A percentile compares a stretch with the other conserved stretches of the same genome.
Evolutionary conservation across 805 yeast species (phyloP).

Genomic region (Candida methanosorbosa): DNA sequence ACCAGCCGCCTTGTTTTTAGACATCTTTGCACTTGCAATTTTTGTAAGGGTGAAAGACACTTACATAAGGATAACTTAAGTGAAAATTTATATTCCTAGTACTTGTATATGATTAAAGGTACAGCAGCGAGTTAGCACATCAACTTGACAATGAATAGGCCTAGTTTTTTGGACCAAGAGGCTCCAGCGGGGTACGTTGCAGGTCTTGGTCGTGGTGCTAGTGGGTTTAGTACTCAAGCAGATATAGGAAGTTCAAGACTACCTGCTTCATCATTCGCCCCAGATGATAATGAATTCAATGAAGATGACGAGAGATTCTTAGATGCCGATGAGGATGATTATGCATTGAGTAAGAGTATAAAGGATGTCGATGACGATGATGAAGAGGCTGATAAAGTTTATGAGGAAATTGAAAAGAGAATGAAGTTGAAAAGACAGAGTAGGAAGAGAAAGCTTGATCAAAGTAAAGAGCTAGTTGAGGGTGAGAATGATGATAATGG

Average conservation of each 20-base stretch:
- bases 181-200: slow-evolving; percentile 90
- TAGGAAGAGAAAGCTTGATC: slow-evolving; percentile 15
- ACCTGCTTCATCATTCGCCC: slow-evolving; percentile 18
- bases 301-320: slow-evolving; percentile 16
- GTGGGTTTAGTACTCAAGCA: slow-evolving; percentile 84
- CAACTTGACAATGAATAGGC: slow-evolving; percentile 34
- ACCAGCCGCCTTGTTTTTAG: too few species aligned
- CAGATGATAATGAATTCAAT: slow-evolving; percentile 24
- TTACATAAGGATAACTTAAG: not conserved
- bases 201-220: slow-evolving; percentile 92
- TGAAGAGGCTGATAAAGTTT: slow-evolving; percentile 70
- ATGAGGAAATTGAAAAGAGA: slow-evolving; percentile 56
- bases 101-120: too few species aligned
- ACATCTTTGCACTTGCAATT: not conserved
- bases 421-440: slow-evolving; percentile 14
- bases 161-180: slow-evolving; percentile 67
- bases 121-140: too few species aligned
- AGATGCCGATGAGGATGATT: slow-evolving; percentile 21
- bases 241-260: slow-evolving; percentile 49
- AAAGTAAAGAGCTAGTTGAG: slow-evolving; percentile 2
- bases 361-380: slow-evolving; percentile 42
- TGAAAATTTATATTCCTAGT: too few species aligned
- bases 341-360: slow-evolving; percentile 9
- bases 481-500: slow-evolving; percentile 4
- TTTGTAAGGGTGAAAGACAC: not conserved